Evolutionary conservation across 257 asterid genomes (phyloP).

Genomic region (Jasminum sambac): DNA sequence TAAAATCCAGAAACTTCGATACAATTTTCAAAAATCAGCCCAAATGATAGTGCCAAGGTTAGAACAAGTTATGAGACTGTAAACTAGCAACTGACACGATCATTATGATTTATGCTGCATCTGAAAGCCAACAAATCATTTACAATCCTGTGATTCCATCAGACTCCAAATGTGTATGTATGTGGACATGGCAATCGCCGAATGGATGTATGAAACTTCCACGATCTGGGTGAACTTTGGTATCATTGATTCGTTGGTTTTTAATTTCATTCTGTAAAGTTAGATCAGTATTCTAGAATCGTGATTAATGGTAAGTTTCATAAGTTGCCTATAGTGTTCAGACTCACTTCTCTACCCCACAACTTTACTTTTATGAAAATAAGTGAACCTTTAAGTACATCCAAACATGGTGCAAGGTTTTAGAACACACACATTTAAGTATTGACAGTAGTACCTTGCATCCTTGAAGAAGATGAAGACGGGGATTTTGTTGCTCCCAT

Average conservation of each 20-base stretch:
- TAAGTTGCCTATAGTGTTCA: background rate
- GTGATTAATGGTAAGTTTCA: background rate
- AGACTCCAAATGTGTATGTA: too few species aligned
- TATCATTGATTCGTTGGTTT: background rate
- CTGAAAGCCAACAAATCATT: background rate
- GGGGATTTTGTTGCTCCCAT: conserved; percentile 1
- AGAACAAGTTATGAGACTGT: background rate
- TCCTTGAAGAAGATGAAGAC: conserved; percentile 2
- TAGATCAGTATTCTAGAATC: background rate
- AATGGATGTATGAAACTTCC: background rate
- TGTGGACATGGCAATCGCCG: too few species aligned
- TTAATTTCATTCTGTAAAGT: background rate
- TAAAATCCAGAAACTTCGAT: background rate
- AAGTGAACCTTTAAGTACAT: background rate
- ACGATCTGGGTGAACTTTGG: background rate
- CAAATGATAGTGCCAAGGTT: background rate
- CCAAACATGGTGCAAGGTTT: too few species aligned
- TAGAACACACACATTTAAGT: background rate
- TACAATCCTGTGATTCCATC: too few species aligned
- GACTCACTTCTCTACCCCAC: background rate
- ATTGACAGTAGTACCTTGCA: background rate
- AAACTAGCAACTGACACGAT: background rate
- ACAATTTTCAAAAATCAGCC: background rate
- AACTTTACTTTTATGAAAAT: background rate
- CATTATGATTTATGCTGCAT: background rate